Evolutionary conservation across 2,329 filamentous ascomycete genomes (phyloP), one percentile per base, ranked within the genome.

Genomic region (Chaetomiaceae sp.): DNA sequence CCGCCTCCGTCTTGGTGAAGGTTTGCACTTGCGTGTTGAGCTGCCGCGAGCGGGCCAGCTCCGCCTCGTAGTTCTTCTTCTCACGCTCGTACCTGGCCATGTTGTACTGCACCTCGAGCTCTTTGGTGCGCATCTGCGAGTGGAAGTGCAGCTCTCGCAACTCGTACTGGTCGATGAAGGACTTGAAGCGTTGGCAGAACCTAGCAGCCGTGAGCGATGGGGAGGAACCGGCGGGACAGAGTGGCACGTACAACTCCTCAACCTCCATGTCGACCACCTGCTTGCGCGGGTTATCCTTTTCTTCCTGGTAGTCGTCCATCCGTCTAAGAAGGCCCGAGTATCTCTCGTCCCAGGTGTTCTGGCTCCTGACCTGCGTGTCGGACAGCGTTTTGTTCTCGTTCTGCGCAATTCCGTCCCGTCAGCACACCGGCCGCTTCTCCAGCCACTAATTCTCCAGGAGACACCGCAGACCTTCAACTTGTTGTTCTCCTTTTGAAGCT

Each of bases 401-500:
- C 84, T 88, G 63, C 33, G 45, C 41, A 35, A 24, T n/a, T 18
- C n/a, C 24, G 14, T 38, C n/a, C 44, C 32, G 37, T 56, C 48
- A 53, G 53, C 49, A 51, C 37, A 19, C 24, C 22, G 22, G 6
- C 6, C 22, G 33, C 14, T 30, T 22, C 10, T 14, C 27, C 17
- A 24, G n/a, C 39, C 26, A 29, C 42, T 15, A 15, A 10, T 27
- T 18, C 20, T 29, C 15, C 10, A 30, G n/a, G 36, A 34, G 42
- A 44, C 22, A 18, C 37, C 12, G 27, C 49, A 47, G 45, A 93
- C 88, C 84, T 97, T 97, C 55, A 98, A 81, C 69, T 95, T 94
- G 68, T 97, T 97, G 66, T 98, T 98, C 62, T 98, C 93, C 59
- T 91, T 86, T 50, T 94, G 93, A 45, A 98, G 76, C 66, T 98